Base-by-base conservation (phyloP, 768 basidiomycete species). In the Russula abietina region DNA sequence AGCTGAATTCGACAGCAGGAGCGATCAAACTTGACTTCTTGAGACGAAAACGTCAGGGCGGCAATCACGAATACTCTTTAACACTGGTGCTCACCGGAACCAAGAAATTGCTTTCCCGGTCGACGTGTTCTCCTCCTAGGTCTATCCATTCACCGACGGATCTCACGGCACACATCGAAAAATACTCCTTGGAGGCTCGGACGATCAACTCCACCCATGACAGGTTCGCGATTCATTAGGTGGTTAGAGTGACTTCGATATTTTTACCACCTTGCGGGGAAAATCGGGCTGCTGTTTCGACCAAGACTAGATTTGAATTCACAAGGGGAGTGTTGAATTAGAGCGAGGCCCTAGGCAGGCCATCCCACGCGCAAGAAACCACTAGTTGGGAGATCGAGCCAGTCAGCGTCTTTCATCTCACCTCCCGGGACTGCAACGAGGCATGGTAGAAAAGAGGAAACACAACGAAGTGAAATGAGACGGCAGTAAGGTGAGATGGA, bases 201-300 rank as follows among this genome's bases (percentile, higher is more conserved):
- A 98, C 79, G 58, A 92, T 81, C 69, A 91, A 89, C 68, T 92
- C 89, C 11, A 7, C 89, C 91, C 62, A 86, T 75, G 26, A 91
- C 84, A 0, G 93, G 90, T 46, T 87, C 87, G 91, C 95, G 70
- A 97, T 92, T 89, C 93, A 96, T 0, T 91, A 71, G 98, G 98
- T 1, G 86, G 76, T 1, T 92, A 92, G 28, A 96, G 78, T 1
- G 81, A 67, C 71, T 88, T 89, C 69, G 92, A 88, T 3, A 85
- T 80, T 75, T 95, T 96, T 73, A 90, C 89, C 43, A 98, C 74
- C 73, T 93, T 91, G 69, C 82, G 85, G 24, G 79, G 80, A 8
- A 95, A 77, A 67, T 86, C 91, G 0, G 83, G 86, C 33, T 81
- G 85, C 39, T 91, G 84, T 4, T 80, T 72, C 0, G 91, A 89